A percentile compares a stretch with the other conserved stretches of the same genome.
Conservation (phyloP, 176 grass and related monocot genomes). For the Calamus simplicifolius region DNA sequence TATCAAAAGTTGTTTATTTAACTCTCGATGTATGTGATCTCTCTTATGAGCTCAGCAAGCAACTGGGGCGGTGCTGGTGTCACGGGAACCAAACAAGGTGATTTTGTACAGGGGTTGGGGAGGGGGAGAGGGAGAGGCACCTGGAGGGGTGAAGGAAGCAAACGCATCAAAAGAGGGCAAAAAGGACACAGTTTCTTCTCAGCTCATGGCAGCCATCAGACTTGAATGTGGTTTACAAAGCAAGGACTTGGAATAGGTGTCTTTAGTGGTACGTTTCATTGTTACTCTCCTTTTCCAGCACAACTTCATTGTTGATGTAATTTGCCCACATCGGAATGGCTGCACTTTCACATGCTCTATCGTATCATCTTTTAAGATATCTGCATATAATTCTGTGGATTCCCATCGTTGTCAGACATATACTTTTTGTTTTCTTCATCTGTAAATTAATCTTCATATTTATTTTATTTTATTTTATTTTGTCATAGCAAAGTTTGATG, state of each 20-base stretch:
- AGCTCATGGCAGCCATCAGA: conserved; percentile 76
- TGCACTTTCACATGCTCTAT: no score
- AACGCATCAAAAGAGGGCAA: conserved; percentile 7
- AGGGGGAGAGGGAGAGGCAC: conserved; percentile 47
- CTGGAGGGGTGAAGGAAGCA: conserved; percentile 9
- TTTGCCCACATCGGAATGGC: no score
- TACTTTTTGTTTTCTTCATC: no score
- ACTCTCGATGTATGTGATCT: not conserved
- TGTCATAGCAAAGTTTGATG: no score
- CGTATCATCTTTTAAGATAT: no score
- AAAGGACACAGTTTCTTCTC: conserved; percentile 43
- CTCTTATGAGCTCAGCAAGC: conserved; percentile 42
- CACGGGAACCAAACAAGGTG: conserved; percentile 75
- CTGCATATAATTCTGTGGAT: no score
- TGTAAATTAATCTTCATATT: no score
- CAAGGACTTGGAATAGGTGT: not conserved
- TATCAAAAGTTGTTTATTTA: not conserved
- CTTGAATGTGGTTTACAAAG: conserved; percentile 65
- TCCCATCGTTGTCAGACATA: no score
- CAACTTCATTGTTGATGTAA: no score
- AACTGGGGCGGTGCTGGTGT: conserved; percentile 67
- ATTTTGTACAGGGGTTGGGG: conserved; percentile 85
- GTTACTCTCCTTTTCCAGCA: no score
- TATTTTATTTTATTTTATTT: no score
- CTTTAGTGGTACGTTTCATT: not conserved